These are phyloP conservation scores for Pistacia atlantica DNA, from an alignment of 345 rosid genomes.

Conservation along the genomic window DNA sequence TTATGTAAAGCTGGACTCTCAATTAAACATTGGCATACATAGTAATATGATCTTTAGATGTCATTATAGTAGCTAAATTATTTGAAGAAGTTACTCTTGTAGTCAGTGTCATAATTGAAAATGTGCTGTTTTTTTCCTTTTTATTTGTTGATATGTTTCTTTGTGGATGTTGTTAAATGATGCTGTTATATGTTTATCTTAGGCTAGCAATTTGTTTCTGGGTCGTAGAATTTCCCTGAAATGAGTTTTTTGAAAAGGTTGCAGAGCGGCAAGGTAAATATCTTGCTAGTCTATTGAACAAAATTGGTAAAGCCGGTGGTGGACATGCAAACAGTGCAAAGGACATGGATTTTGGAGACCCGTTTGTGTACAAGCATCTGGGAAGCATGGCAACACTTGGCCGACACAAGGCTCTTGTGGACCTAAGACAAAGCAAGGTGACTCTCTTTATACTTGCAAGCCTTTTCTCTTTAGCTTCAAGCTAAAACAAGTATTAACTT, in stretches of 20 bases:
- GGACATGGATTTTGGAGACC: constrained; percentile 62
- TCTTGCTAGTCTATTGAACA: constrained; percentile 57
- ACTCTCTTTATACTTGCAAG: neutral
- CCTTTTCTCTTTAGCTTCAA: constrained; percentile 7
- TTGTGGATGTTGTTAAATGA: neutral
- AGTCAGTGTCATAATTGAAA: neutral
- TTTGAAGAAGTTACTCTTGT: neutral
- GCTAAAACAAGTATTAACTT: constrained; percentile 13
- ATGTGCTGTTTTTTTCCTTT: neutral
- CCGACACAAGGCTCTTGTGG: constrained; percentile 90
- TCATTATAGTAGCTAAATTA: neutral
- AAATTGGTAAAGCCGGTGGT: constrained; percentile 69
- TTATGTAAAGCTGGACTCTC: neutral
- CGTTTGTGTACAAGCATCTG: constrained; percentile 85
- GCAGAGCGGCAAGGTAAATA: constrained; percentile 97
- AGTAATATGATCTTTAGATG: neutral
- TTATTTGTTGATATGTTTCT: neutral
- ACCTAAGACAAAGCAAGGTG: constrained; percentile 94
- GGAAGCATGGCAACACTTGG: constrained; percentile 99
- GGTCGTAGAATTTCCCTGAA: neutral
- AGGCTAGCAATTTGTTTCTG: neutral
- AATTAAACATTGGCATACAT: neutral
- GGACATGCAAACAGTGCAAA: constrained; percentile 65
- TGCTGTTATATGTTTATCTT: neutral
- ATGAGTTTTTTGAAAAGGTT: constrained; percentile 46